These are phyloP conservation scores for Fusarium sp. DNA, from an alignment of 2,329 filamentous ascomycete genomes.

Conservation along the genomic window DNA sequence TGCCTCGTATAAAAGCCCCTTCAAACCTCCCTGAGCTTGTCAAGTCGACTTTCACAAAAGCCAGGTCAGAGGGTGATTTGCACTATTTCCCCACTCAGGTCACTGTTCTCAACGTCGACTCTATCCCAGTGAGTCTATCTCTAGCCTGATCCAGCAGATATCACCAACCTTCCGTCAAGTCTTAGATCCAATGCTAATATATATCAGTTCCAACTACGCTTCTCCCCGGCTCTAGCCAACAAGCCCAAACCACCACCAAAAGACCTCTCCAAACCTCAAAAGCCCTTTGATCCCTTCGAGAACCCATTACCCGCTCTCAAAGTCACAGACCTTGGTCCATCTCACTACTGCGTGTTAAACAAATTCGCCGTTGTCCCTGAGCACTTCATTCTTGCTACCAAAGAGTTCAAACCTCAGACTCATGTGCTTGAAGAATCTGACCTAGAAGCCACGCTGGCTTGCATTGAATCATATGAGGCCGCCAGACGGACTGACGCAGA, in stretches of 20 bases:
- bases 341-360: conserved; percentile 77
- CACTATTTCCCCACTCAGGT: conserved; percentile 68
- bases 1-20: conserved; percentile 58
- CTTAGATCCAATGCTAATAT: not conserved
- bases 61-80: conserved; percentile 62
- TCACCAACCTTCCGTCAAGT: fast-evolving
- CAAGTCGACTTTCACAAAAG: conserved; percentile 61
- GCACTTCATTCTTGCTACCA: conserved; percentile 79
- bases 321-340: conserved; percentile 62
- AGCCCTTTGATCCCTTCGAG: conserved; percentile 73
- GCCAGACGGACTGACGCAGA: conserved; percentile 9
- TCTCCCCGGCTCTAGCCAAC: conserved; percentile 74
- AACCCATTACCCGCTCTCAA: conserved; percentile 67
- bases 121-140: conserved; percentile 56
- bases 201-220: conserved; percentile 77
- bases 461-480: conserved; percentile 67
- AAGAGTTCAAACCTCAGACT: conserved; percentile 72
- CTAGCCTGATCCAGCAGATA: not conserved
- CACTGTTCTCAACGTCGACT: conserved; percentile 58
- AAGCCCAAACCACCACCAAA: conserved; percentile 67
- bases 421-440: conserved; percentile 71
- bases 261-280: conserved; percentile 50
- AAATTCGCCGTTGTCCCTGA: conserved; percentile 79
- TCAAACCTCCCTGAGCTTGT: conserved; percentile 65
- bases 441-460: conserved; percentile 70